Evolutionary conservation across 257 asterid genomes (phyloP).

Genomic region (Salvia splendens): DNA sequence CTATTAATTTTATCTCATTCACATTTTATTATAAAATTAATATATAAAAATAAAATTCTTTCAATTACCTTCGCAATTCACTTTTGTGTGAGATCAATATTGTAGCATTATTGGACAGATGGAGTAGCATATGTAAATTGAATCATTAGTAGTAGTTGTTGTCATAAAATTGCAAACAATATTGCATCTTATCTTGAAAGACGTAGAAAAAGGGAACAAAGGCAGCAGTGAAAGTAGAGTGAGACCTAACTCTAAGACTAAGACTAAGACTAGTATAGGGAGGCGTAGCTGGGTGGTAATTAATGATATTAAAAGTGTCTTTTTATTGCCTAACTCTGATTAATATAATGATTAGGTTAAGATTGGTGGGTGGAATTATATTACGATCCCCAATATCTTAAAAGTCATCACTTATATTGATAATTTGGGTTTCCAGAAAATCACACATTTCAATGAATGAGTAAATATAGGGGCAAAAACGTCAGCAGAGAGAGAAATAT

Average conservation of each 20-base stretch:
- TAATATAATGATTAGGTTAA: constrained; percentile 39
- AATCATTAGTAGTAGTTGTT: too few species aligned
- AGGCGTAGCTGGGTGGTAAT: neutral
- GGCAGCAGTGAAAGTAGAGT: neutral
- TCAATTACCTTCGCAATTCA: too few species aligned
- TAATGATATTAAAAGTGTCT: constrained; percentile 28
- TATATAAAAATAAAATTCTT: too few species aligned
- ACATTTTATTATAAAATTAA: too few species aligned
- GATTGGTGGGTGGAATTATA: constrained; percentile 27
- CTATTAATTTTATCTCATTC: too few species aligned
- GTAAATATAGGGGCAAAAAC: neutral
- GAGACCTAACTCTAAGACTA: constrained; percentile 12
- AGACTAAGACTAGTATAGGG: neutral
- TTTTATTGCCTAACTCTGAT: constrained; percentile 50
- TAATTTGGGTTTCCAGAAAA: constrained; percentile 38
- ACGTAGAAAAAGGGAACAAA: neutral
- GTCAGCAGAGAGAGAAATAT: neutral
- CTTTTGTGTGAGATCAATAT: too few species aligned
- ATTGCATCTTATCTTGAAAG: neutral
- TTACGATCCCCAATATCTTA: constrained; percentile 40
- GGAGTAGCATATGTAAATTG: too few species aligned
- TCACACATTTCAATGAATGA: constrained; percentile 36
- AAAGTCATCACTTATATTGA: constrained; percentile 38
- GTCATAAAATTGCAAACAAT: too few species aligned
- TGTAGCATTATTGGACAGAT: too few species aligned